Evolutionary conservation across 2,329 filamentous ascomycete genomes (phyloP).

Genomic region (Seiridium unicorne): DNA sequence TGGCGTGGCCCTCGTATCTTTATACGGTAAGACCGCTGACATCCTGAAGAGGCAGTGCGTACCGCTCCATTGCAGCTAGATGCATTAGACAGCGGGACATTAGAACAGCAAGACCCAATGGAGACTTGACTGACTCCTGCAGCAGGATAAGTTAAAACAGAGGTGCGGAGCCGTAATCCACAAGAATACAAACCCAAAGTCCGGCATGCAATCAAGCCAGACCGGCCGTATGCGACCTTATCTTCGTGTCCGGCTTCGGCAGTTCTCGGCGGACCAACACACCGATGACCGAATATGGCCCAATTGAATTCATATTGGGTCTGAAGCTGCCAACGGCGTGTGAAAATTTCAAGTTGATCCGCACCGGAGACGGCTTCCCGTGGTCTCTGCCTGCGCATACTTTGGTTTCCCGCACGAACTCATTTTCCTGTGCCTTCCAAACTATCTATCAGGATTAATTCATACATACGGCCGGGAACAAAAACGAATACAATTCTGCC

Average conservation of each 20-base stretch:
- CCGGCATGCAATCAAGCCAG: not conserved
- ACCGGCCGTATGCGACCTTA: constrained; percentile 1
- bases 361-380: not conserved
- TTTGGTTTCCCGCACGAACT: no score
- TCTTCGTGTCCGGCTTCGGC: not conserved
- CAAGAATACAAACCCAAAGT: not conserved
- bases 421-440: not conserved
- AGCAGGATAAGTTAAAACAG: not conserved
- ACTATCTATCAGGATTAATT: no score
- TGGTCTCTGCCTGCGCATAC: no score
- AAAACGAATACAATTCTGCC: not conserved
- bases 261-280: not conserved
- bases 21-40: no score
- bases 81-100: no score
- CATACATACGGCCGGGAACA: no score
- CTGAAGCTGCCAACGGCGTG: not conserved
- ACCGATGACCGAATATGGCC: not conserved
- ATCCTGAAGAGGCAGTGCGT: no score
- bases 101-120: not conserved
- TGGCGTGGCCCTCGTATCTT: no score
- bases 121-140: not conserved
- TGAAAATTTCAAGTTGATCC: not conserved
- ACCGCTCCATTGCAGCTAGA: no score
- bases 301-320: not conserved
- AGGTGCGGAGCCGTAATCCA: not conserved